These are phyloP conservation scores for Epichloe glyceriae DNA, from an alignment of 2,329 filamentous ascomycete species.

Conservation along the genomic window DNA sequence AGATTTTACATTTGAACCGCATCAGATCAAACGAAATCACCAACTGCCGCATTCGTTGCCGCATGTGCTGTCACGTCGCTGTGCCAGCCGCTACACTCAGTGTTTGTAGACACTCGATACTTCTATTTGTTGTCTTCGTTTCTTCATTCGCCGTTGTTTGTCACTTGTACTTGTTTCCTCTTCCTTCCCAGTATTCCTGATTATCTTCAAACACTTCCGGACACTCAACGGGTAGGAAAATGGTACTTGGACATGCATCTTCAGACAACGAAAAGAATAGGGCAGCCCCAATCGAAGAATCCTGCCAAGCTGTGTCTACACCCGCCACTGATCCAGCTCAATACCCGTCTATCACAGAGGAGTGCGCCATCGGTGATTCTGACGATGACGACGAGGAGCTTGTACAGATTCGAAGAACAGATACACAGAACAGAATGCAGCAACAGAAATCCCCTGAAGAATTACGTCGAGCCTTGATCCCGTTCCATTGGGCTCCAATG, in stretches of 20 bases:
- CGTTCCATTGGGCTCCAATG: constrained; percentile 47
- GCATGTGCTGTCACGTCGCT: background rate
- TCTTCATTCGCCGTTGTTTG: background rate
- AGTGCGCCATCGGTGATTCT: constrained; percentile 7
- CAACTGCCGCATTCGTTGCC: background rate
- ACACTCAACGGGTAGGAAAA: background rate
- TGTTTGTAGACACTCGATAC: background rate
- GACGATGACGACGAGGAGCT: constrained; percentile 8
- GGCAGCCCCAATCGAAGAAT: background rate
- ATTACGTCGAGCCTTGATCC: constrained; percentile 25
- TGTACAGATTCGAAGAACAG: constrained; percentile 1
- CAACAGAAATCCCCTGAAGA: constrained; percentile 6
- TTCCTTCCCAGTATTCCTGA: background rate
- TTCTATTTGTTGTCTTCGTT: background rate
- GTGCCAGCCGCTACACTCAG: background rate
- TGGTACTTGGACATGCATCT: background rate
- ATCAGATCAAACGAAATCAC: background rate
- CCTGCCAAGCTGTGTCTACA: background rate
- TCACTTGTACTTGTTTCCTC: background rate
- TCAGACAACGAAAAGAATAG: background rate
- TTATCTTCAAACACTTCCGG: background rate
- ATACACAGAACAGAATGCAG: constrained; percentile 3
- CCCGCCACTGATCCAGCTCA: background rate
- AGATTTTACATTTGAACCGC: background rate
- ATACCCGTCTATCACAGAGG: background rate